Conservation (phyloP, 176 grass and related monocot genomes). For the Triticum timopheevii region DNA sequence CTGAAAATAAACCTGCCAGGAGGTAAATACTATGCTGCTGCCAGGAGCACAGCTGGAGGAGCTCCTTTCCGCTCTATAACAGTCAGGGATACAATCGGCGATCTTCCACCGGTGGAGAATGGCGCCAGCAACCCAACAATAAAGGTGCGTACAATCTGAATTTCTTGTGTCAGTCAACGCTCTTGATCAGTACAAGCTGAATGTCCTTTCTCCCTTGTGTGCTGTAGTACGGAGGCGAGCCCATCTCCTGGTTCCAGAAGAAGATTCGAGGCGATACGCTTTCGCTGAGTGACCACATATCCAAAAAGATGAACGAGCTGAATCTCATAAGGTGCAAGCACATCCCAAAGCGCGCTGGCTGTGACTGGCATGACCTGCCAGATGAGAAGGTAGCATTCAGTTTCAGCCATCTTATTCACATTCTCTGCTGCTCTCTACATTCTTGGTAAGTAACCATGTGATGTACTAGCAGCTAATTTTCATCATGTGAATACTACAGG, state of each 20-base stretch:
- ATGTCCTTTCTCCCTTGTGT: constrained; percentile 17
- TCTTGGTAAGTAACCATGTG: neutral
- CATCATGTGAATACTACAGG: constrained; percentile 34
- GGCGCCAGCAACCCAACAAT: constrained; percentile 58
- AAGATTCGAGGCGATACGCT: constrained; percentile 41
- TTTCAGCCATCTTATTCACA: neutral
- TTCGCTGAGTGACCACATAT: constrained; percentile 63
- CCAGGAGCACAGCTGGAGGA: constrained; percentile 48
- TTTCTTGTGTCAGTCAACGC: neutral
- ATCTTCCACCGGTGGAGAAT: constrained; percentile 57
- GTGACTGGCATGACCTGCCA: constrained; percentile 72
- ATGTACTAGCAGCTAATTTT: neutral
- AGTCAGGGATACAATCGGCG: constrained; percentile 55
- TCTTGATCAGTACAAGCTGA: neutral
- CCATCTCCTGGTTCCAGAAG: constrained; percentile 75
- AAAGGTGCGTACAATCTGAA: constrained; percentile 28
- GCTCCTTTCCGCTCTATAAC: constrained; percentile 69
- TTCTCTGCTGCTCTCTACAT: neutral
- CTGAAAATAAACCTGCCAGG: constrained; percentile 53
- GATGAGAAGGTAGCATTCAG: constrained; percentile 59
- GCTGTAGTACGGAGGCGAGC: constrained; percentile 51
- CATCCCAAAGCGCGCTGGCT: constrained; percentile 61
- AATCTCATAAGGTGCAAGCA: constrained; percentile 68
- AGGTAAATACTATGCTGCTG: constrained; percentile 43
- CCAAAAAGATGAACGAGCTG: constrained; percentile 84